Conservation (phyloP, 2,329 filamentous ascomycete species). For the Trichoderma afroharzianum region DNA sequence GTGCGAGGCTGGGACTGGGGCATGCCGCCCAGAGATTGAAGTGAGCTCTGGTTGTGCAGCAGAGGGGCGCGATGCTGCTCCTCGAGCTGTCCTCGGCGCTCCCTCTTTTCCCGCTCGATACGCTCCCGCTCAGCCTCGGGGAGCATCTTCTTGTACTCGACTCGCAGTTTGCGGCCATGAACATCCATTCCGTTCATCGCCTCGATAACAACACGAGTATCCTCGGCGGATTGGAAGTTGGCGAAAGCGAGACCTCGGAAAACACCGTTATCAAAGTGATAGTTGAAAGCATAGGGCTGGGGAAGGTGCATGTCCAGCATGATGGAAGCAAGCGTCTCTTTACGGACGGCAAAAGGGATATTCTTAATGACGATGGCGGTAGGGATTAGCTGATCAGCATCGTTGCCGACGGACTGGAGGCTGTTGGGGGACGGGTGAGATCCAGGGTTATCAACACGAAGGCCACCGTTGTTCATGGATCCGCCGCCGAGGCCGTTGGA, state of each 20-base stretch:
- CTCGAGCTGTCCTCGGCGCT: slow-evolving; percentile 91
- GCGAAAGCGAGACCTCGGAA: slow-evolving; percentile 95
- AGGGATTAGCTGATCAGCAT: slow-evolving; percentile 86
- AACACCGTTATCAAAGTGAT: slow-evolving; percentile 97
- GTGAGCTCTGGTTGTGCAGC: slow-evolving; percentile 80
- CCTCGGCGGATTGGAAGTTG: slow-evolving; percentile 94
- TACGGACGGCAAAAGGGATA: slow-evolving; percentile 96
- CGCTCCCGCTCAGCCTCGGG: slow-evolving; percentile 90
- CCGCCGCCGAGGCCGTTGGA: slow-evolving; percentile 34
- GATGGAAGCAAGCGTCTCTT: slow-evolving; percentile 85
- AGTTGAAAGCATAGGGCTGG: slow-evolving; percentile 97
- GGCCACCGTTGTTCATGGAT: slow-evolving; percentile 36
- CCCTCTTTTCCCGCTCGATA: slow-evolving; percentile 94
- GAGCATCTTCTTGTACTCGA: slow-evolving; percentile 99
- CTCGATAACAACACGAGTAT: slow-evolving; percentile 89
- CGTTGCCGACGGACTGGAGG: slow-evolving; percentile 42
- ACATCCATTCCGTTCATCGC: slow-evolving; percentile 94
- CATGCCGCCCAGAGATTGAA: slow-evolving; percentile 70
- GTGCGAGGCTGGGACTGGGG: slow-evolving; percentile 57
- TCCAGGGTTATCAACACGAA: slow-evolving; percentile 42
- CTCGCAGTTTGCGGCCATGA: slow-evolving; percentile 87
- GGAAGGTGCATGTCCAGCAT: slow-evolving; percentile 95
- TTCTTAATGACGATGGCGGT: slow-evolving; percentile 99
- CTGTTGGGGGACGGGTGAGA: slow-evolving; percentile 39
- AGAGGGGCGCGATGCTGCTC: slow-evolving; percentile 84